Evolutionary conservation across 768 basidiomycete species (phyloP), one percentile per base, ranked within the genome.

Genomic region (Collybia sordida): DNA sequence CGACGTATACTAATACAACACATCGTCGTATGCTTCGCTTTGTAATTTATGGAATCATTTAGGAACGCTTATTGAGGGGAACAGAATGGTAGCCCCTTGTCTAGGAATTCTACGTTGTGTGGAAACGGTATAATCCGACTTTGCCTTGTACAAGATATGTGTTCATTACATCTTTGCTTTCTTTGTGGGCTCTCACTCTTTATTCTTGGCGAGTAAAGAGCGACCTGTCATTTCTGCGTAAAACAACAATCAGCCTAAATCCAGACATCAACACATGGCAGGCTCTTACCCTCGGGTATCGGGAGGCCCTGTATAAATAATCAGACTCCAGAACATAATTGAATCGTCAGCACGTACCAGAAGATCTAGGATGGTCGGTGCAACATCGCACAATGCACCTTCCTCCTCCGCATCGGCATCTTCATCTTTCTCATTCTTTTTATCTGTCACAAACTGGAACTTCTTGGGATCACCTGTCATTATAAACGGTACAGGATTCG

Each of bases 401-500:
- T 74, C 77, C 58, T 90, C 88, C 48, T 80, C 78, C 31, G 31
- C 31, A 14, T 73, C 73, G 27, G 71, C 75, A 27, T 80, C 74
- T 11, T 70, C 67, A 18, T 69, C 74, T 21, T 65, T 71, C 6
- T 68, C 74, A 21, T 64, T 72, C 24, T 73, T 78, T 57, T 80
- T 77, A 6, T 85, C 83, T 51, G 71, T 65, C 31, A 64, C 55
- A 54, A 90, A 86, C 54, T 69, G 69, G 45, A 84, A 74, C 44
- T 71, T 77, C 57, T 82, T 72, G 5, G 72, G 69, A 52, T 80
- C 79, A 7, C 84, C 89, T 6, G 86, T 84, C 72, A 93, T 83
- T 59, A 96, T 93, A 74, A 96, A 92, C 12, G 93, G 93, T 7
- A 96, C 93, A 1, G 82, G 78, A 70, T 93, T 95, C 50, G 88